These are phyloP conservation scores for Helenozyma rhizophorensis DNA, from an alignment of 805 yeast genomes.

Conservation along the genomic window DNA sequence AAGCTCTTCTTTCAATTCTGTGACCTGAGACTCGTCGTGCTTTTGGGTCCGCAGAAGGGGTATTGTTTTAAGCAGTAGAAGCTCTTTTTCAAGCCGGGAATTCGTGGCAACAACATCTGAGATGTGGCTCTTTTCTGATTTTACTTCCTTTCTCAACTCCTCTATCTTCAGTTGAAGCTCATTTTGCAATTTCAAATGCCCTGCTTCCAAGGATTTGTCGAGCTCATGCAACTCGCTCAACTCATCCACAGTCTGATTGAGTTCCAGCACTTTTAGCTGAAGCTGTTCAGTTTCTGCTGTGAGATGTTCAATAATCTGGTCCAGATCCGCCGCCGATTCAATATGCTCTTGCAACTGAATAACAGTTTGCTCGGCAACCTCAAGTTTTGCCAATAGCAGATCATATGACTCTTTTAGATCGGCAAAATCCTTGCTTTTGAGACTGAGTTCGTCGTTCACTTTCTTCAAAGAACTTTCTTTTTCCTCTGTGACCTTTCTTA, in stretches of 20 bases:
- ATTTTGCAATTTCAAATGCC: constrained; percentile 38
- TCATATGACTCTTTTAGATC: constrained; percentile 2
- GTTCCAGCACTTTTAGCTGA: constrained; percentile 22
- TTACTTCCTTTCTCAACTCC: constrained; percentile 13
- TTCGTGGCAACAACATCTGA: not conserved
- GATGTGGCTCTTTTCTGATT: constrained; percentile 1
- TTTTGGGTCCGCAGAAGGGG: too few species aligned
- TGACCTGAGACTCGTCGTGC: too few species aligned
- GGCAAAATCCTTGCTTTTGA: not conserved
- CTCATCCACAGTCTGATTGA: constrained; percentile 40
- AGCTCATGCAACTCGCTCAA: constrained; percentile 47
- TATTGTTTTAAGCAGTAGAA: too few species aligned
- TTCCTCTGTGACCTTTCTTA: constrained; percentile 20
- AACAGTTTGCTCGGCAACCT: constrained; percentile 21
- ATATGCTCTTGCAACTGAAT: constrained; percentile 25
- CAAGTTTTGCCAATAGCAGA: constrained; percentile 9
- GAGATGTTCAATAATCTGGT: constrained; percentile 29
- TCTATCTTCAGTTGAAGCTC: constrained; percentile 40
- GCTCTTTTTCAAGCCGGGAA: not conserved
- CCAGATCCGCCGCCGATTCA: constrained; percentile 33
- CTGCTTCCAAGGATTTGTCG: constrained; percentile 47
- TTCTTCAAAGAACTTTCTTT: constrained; percentile 16
- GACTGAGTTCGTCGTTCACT: constrained; percentile 17
- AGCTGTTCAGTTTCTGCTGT: constrained; percentile 35
- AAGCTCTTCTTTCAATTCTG: constrained; percentile 1